A percentile compares a stretch with the other conserved stretches of the same genome.
phyloP scores from a whole-genome alignment of 2,329 filamentous ascomycete genomes.

The Cadophora luteo-olivacea region DNA sequence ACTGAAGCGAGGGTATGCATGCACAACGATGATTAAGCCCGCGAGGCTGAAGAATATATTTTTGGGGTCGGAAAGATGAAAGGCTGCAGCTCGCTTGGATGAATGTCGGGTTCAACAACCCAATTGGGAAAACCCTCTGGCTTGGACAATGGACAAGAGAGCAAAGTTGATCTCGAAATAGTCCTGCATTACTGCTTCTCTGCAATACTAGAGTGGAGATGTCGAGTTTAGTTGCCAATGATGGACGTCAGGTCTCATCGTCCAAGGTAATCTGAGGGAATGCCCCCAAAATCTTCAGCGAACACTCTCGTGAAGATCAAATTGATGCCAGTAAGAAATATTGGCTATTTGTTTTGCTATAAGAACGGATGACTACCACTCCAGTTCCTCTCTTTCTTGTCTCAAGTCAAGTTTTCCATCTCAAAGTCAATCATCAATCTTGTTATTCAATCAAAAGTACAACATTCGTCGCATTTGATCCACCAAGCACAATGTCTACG shows the following conservation, averaged over 20 bases:
- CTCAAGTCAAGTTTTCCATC: neutral
- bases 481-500: neutral
- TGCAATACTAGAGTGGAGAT: neutral
- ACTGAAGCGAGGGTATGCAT: neutral
- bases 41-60: neutral
- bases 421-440: neutral
- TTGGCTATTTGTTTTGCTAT: neutral
- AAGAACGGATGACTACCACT: neutral
- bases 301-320: neutral
- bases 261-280: neutral
- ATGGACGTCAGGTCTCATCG: neutral
- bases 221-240: neutral
- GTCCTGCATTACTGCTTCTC: neutral
- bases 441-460: neutral
- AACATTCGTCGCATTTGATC: neutral
- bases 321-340: neutral
- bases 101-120: neutral
- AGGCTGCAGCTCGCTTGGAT: neutral
- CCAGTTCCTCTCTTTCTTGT: neutral
- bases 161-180: neutral
- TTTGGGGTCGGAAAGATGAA: neutral
- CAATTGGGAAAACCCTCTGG: neutral
- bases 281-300: neutral
- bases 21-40: conserved; percentile 5
- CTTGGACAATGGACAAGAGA: neutral